Base-by-base conservation (phyloP, 495 filamentous ascomycete genomes). In the Aspergillus indologenus region DNA sequence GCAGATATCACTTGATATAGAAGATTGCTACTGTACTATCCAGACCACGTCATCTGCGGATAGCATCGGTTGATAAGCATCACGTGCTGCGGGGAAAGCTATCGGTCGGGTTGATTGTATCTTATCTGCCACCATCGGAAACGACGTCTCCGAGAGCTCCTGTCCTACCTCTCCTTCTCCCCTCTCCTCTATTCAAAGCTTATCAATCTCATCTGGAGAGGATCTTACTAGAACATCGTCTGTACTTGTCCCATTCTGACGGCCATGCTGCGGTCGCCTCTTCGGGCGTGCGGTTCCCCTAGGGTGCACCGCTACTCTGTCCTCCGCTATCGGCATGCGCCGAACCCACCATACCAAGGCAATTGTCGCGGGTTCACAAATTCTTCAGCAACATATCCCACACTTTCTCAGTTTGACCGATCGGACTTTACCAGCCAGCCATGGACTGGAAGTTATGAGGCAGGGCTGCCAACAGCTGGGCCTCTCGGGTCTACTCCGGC, bases 381-480 rank as follows among this genome's bases (percentile, higher is more conserved):
- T 53, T 67, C 71, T 8, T 65, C 72, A 1, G 61, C 53, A 3
- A 76, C 69, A 15, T 75, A 71, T 22, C 71, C 72, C 54, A 72
- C 72, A 0, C 71, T 64, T 0, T 80, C 82, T n/a, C 80, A 85
- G 53, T 88, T 83, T 58, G 73, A 79, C 62, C 79, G 83, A 20
- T 85, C 83, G 7, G 85, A 89, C 66, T 88, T 88, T 60, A 77
- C 78, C 50, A 79, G 72, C 49, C 85, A 88, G 57, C 81, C 83
- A 12, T 96, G 85, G 68, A 88, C 88, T 5, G 82, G 83, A 22
- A 85, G 79, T 71, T 96, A 96, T 79, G 90, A 95, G 63, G 79
- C 91, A 12, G 81, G 78, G 20, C 71, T 81, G 21, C 85, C 82
- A n/a, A 85, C 82, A 1, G 62, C 75, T 1, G 84, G 84, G 0